Evolutionary conservation across 1,284 basidiomycete genomes (phyloP).

Genomic region (Bondarzewia mesenterica): DNA sequence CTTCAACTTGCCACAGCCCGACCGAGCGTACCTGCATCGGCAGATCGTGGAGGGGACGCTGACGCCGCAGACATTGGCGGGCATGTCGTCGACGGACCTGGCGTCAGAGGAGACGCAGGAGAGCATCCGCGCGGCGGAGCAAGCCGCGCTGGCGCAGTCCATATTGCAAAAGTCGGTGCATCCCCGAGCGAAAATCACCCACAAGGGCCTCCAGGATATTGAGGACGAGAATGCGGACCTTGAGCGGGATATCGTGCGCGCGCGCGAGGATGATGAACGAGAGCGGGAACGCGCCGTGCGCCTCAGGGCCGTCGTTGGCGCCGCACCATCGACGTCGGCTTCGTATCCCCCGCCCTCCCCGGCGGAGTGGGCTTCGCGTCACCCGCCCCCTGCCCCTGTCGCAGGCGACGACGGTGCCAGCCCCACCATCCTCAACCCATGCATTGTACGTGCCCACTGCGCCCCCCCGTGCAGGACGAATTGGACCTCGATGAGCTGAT

Average conservation of each 20-base stretch:
- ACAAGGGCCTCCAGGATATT: constrained; percentile 83
- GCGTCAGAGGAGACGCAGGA: constrained; percentile 78
- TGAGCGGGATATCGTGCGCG: constrained; percentile 38
- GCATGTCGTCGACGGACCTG: constrained; percentile 80
- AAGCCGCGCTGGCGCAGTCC: constrained; percentile 74
- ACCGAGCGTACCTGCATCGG: constrained; percentile 65
- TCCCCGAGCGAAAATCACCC: constrained; percentile 81
- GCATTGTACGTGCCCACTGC: constrained; percentile 33
- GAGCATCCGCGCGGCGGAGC: constrained; percentile 70
- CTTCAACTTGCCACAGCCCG: constrained; percentile 72
- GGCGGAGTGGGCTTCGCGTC: too few relatives aligned
- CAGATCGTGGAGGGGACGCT: constrained; percentile 64
- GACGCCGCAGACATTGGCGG: constrained; percentile 60
- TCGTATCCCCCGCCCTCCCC: constrained; percentile 13
- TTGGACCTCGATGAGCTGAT: constrained; percentile 69
- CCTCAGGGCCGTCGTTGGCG: constrained; percentile 26
- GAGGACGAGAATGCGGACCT: constrained; percentile 61
- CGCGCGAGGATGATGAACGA: constrained; percentile 44
- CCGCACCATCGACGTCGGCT: constrained; percentile 5
- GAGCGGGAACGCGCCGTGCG: constrained; percentile 43
- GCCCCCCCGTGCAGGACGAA: constrained; percentile 44
- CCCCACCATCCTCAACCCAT: too few relatives aligned
- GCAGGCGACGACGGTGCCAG: too few relatives aligned
- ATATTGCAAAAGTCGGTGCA: constrained; percentile 65
- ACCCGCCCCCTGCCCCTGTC: too few relatives aligned